Evolutionary conservation across 257 asterid species (phyloP), one percentile per base, ranked within the genome.

Genomic region (Capsicum baccatum): DNA sequence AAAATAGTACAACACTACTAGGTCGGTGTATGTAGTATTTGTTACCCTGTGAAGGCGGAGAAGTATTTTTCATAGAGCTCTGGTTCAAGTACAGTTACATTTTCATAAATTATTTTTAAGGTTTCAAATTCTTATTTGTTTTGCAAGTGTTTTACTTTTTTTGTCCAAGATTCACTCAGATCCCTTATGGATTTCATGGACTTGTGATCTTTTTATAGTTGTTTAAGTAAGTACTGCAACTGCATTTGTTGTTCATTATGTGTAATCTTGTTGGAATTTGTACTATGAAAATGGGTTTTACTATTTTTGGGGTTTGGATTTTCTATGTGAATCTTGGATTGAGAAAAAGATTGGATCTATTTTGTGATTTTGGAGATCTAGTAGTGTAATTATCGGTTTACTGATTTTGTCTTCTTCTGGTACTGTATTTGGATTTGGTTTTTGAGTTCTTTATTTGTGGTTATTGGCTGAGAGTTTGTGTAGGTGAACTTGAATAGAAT

Each of bases 301-400:
- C 11, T 82, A 86, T 70, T 85, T 79, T 12, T 62, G 78, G 85
- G 85, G 79, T 83, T 58, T 82, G 74, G 81, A 54, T 83, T 59
- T 68, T 68, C 79, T 59, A 54, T 50, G 55, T 88, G 89, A 86
- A 79, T 85, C 82, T 84, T 86, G 83, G 63, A 76, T 71, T 35
- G 85, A 81, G 16, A 54, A 59, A 85, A 84, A 87, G 86, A 82
- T 84, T 89, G 90, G 90, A 89, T 89, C 90, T 87, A 26, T 89
- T 86, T 37, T 9, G 1, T 83, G 82, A 79, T 67, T 83, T 86
- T 80, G 85, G 82, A 89, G 89, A 87, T 89, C 90, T 89, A 83
- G 79, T 55, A 48, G 33, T 79, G 79, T 63, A 83, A 52, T 26
- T 63, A 81, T 78, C 55, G 42, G 58, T 80, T 56, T 68, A 57